phyloP scores from a whole-genome alignment of 2,329 filamentous ascomycete species.

The Domatiomyces globalis region DNA sequence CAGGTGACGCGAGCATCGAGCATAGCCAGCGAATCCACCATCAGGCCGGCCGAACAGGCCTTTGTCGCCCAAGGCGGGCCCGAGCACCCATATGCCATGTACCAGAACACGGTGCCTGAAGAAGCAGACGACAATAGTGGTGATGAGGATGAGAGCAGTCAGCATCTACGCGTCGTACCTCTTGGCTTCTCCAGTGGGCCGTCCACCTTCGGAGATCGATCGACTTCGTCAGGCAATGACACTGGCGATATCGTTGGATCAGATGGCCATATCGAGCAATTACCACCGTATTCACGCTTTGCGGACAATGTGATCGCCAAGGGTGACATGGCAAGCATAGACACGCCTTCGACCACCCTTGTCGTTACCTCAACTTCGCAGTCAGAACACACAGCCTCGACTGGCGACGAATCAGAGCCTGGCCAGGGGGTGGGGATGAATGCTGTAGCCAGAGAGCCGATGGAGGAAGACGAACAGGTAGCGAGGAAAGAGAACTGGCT shows the following conservation, averaged over 20 bases:
- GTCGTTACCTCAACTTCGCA: background rate
- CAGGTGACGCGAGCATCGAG: constrained; percentile 51
- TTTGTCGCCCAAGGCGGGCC: constrained; percentile 49
- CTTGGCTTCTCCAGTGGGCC: constrained; percentile 59
- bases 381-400: constrained; percentile 4
- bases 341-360: constrained; percentile 4
- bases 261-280: constrained; percentile 76
- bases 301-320: constrained; percentile 58
- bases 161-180: constrained; percentile 27
- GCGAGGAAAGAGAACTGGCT: constrained; percentile 28
- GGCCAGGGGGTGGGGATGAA: constrained; percentile 6
- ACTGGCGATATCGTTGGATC: constrained; percentile 74
- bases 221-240: constrained; percentile 62
- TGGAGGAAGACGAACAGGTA: constrained; percentile 13
- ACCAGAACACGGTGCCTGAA: constrained; percentile 56
- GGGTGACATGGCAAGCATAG: constrained; percentile 22
- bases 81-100: constrained; percentile 74
- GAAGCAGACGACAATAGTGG: constrained; percentile 29
- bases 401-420: background rate
- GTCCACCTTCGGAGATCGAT: constrained; percentile 53
- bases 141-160: constrained; percentile 6
- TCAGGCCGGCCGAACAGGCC: constrained; percentile 43
- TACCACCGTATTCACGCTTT: constrained; percentile 84
- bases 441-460: constrained; percentile 15
- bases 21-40: constrained; percentile 56